phyloP scores from a whole-genome alignment of 108 stramenopile genomes.

The Epithemia pelagica region DNA sequence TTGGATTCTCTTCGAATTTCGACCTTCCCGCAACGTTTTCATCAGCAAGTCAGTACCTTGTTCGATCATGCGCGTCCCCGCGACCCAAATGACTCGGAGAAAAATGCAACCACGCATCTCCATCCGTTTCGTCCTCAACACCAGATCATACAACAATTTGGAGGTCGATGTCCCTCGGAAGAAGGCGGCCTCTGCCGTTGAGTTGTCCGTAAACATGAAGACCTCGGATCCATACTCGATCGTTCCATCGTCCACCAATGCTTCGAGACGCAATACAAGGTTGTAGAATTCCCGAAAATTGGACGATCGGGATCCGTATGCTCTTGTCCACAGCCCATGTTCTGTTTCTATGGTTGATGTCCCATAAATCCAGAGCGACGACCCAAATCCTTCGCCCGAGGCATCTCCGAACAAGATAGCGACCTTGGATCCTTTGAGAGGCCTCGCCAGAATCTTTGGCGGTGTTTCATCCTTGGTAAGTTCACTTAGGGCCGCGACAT shows the following conservation, averaged over 20 bases:
- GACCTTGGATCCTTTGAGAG: conserved; percentile 6
- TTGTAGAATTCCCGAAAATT: conserved; percentile 19
- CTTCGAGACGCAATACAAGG: conserved; percentile 13
- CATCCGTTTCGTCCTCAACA: conserved; percentile 20
- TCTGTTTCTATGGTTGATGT: not conserved
- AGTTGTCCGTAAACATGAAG: conserved; percentile 41
- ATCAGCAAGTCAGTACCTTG: conserved; percentile 24
- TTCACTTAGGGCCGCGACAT: not conserved
- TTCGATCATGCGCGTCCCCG: conserved; percentile 35
- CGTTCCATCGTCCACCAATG: not conserved
- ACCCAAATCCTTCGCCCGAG: conserved; percentile 30
- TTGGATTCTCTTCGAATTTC: conserved; percentile 13
- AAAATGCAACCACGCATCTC: conserved; percentile 10
- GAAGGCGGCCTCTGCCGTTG: conserved; percentile 9
- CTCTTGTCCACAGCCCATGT: not conserved
- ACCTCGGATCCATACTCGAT: conserved; percentile 18
- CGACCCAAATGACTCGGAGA: conserved; percentile 22
- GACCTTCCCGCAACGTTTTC: conserved; percentile 6
- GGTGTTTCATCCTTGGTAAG: not conserved
- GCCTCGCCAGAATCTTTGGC: not conserved
- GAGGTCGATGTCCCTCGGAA: conserved; percentile 31
- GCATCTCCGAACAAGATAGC: conserved; percentile 47
- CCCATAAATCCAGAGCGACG: not conserved
- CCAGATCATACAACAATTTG: conserved; percentile 16
- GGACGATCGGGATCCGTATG: conserved; percentile 5